phyloP scores from a whole-genome alignment of 2,329 filamentous ascomycete species.

The Neoscytalidium dimidiatum region DNA sequence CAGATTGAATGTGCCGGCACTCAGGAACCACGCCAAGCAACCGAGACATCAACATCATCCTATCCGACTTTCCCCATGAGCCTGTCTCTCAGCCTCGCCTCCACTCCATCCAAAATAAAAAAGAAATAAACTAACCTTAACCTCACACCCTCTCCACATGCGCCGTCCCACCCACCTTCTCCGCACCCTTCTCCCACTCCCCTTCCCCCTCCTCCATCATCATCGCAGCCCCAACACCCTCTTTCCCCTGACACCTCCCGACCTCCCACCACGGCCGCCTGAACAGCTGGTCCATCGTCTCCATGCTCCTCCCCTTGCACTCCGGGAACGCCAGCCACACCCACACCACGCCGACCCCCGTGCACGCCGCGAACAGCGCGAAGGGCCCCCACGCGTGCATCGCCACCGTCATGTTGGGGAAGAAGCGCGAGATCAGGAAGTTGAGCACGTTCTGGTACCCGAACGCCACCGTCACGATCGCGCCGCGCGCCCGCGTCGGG shows the following conservation, averaged over 20 bases:
- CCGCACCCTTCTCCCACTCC: not conserved
- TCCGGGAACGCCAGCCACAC: not conserved
- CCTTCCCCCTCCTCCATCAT: not conserved
- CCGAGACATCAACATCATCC: no score
- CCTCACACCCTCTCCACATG: not conserved
- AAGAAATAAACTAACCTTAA: no score
- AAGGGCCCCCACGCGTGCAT: not conserved
- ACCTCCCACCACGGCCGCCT: not conserved
- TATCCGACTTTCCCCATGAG: no score
- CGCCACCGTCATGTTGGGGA: not conserved
- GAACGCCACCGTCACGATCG: not conserved
- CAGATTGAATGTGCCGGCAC: no score
- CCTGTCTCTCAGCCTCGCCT: no score
- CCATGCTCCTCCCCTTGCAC: not conserved
- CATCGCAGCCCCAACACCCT: not conserved
- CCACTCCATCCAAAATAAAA: no score
- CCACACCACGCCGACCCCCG: not conserved
- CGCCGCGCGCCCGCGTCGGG: not conserved
- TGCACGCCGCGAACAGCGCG: not conserved
- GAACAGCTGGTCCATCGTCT: not conserved
- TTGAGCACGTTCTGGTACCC: slow-evolving; percentile 1
- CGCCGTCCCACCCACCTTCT: not conserved
- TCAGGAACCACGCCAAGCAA: no score
- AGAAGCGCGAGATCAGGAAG: not conserved
- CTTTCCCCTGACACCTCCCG: not conserved